Conservation (phyloP, 2,329 filamentous ascomycete species). For the Fonsecaea pugnacius region DNA sequence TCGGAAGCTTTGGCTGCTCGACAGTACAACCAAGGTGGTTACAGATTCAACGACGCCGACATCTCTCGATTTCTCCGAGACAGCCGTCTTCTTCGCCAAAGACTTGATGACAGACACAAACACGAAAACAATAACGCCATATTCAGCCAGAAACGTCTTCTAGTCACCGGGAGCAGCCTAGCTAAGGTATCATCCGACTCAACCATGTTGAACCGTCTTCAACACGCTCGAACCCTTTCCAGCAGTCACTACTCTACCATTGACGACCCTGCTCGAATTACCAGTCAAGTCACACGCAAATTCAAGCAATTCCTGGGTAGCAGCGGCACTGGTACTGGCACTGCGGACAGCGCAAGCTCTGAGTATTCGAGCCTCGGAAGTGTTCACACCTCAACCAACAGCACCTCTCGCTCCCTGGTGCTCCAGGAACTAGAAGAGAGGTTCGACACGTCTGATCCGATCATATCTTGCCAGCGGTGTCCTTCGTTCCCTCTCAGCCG, state of each 20-base stretch:
- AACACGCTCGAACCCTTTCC: neutral
- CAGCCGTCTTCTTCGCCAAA: conserved; percentile 7
- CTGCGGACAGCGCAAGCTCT: neutral
- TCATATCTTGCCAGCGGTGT: conserved; percentile 6
- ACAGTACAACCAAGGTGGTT: conserved; percentile 11
- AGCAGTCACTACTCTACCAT: conserved; percentile 1
- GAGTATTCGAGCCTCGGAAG: conserved; percentile 2
- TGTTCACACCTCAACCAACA: conserved; percentile 3
- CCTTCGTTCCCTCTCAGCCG: conserved; percentile 23
- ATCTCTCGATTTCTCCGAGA: conserved; percentile 26
- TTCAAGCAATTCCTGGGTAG: conserved; percentile 8
- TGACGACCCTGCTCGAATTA: neutral
- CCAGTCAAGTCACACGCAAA: neutral
- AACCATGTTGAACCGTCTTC: neutral
- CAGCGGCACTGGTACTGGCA: neutral
- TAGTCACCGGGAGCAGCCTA: conserved; percentile 21
- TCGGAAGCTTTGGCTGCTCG: conserved; percentile 4
- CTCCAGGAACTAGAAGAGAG: conserved; percentile 8
- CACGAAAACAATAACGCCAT: neutral
- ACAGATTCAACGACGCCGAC: conserved; percentile 15
- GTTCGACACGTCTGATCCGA: neutral
- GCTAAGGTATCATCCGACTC: conserved; percentile 24
- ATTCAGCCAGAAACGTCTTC: conserved; percentile 2
- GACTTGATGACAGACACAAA: neutral
- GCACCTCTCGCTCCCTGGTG: conserved; percentile 14